Base-by-base conservation (phyloP, 768 basidiomycete species). In the Rhodotorula kratochvilovae region DNA sequence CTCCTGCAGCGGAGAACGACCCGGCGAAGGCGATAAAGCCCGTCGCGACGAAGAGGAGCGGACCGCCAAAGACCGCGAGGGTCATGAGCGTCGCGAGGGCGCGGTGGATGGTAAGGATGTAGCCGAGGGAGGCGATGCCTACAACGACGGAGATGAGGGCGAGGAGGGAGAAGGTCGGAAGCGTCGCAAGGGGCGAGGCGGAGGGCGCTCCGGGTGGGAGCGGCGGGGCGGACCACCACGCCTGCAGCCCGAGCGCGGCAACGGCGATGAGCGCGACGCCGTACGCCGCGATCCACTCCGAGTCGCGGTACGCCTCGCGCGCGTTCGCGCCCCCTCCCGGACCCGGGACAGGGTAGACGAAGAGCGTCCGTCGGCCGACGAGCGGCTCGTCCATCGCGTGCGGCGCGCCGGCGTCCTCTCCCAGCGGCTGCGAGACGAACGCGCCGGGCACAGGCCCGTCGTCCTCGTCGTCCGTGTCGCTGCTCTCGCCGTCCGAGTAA, bases 201-300 rank as follows among this genome's bases (percentile, higher is more conserved):
- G 64, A 35, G 7, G 39, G 60, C 13, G 62, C 23, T 33, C 39
- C 8, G 1, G 48, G 15, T 19, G 51, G 57, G 5, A 60, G 39
- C 3, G 61, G 53, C 3, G 66, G 62, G 0, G 45, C 27, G 5
- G 53, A 7, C 50, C 64, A 57, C 67, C 63, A 74, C 7, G 63
- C 60, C 15, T 61, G 36, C 27, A 70, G 4, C 10, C 43, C 62
- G 42, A 74, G 31, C 2, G 35, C 35, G 31, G 54, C 2, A 27
- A 64, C 63, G 21, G 31, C 39, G 23, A 55, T 27, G 48, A 68
- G 23, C 23, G n/a, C 29, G 21, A 35, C 29, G 21, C 69, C 73
- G 56, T 74, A 74, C n/a, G 61, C 61, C 21, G 23, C 70, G 56
- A 74, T 71, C 73, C 73, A 74, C 3, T 13, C 19, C 33, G 69